Evolutionary conservation across 2,329 filamentous ascomycete species (phyloP).

Genomic region (Dryadomyces quercus-mongolicae): DNA sequence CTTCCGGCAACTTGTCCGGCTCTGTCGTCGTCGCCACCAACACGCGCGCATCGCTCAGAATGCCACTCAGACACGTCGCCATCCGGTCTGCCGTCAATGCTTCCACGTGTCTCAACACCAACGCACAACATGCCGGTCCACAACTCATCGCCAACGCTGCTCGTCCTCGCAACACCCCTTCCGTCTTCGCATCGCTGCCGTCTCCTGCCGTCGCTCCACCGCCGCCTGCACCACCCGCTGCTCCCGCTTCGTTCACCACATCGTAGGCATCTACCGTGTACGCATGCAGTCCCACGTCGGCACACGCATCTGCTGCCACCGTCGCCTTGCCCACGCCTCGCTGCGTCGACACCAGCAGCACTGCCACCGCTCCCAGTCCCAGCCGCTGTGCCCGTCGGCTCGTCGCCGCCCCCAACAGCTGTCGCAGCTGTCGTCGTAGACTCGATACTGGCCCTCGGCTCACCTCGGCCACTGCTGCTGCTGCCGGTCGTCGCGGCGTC

Average conservation of each 20-base stretch:
- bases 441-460: constrained; percentile 35
- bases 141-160: constrained; percentile 84
- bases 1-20: constrained; percentile 86
- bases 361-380: constrained; percentile 75
- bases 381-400: constrained; percentile 78
- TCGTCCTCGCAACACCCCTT: constrained; percentile 76
- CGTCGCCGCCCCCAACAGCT: constrained; percentile 78
- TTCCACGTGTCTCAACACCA: constrained; percentile 85
- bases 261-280: constrained; percentile 89
- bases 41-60: constrained; percentile 67
- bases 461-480: constrained; percentile 31
- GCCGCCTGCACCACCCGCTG: constrained; percentile 24
- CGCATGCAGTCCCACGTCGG: constrained; percentile 80
- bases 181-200: constrained; percentile 85
- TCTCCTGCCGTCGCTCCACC: constrained; percentile 18
- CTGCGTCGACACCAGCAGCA: constrained; percentile 83
- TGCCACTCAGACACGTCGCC: constrained; percentile 70
- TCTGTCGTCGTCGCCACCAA: constrained; percentile 91
- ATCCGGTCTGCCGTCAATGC: constrained; percentile 86
- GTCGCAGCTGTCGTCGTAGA: constrained; percentile 60
- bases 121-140: constrained; percentile 67
- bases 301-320: constrained; percentile 62
- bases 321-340: constrained; percentile 88
- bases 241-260: constrained; percentile 80
- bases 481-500: constrained; percentile 37